These are phyloP conservation scores for Atkinsonella texensis DNA, from an alignment of 2,329 filamentous ascomycete genomes.

Conservation along the genomic window DNA sequence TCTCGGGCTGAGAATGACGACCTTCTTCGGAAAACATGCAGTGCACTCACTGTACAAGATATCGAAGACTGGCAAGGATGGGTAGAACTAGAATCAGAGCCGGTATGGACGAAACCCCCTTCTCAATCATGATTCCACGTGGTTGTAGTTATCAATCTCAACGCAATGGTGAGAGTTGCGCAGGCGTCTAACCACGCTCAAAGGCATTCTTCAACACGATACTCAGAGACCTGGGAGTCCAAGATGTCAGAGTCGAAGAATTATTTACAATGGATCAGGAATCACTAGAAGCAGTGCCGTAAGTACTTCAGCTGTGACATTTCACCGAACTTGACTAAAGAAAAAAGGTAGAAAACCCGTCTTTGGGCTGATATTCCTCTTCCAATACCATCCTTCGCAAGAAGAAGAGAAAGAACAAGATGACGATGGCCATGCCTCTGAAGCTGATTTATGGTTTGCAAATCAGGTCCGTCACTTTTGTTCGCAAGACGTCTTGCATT, in stretches of 20 bases:
- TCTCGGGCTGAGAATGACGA: conserved; percentile 17
- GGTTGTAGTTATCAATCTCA: neutral
- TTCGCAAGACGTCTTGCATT: neutral
- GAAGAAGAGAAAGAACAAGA: conserved; percentile 46
- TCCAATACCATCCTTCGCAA: conserved; percentile 49
- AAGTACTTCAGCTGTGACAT: conserved; percentile 14
- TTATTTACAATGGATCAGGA: conserved; percentile 61
- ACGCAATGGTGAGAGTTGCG: neutral
- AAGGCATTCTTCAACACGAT: conserved; percentile 81
- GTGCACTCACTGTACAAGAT: conserved; percentile 38
- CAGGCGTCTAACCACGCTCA: neutral
- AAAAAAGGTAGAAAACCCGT: conserved; percentile 49
- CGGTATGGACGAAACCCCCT: conserved; percentile 39
- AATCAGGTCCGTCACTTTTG: conserved; percentile 53
- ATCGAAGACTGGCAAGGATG: conserved; percentile 56
- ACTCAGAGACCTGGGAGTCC: conserved; percentile 64
- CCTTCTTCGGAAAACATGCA: conserved; percentile 34
- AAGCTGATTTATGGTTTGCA: conserved; percentile 68
- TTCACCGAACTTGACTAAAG: neutral
- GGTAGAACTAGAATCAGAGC: conserved; percentile 83
- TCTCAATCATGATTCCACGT: neutral
- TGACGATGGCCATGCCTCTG: conserved; percentile 37
- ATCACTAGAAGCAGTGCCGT: conserved; percentile 52
- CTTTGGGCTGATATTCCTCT: conserved; percentile 82
- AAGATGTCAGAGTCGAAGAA: conserved; percentile 63